Evolutionary conservation across 208 protist species (phyloP).

Genomic region (Phytomonas sp.): DNA sequence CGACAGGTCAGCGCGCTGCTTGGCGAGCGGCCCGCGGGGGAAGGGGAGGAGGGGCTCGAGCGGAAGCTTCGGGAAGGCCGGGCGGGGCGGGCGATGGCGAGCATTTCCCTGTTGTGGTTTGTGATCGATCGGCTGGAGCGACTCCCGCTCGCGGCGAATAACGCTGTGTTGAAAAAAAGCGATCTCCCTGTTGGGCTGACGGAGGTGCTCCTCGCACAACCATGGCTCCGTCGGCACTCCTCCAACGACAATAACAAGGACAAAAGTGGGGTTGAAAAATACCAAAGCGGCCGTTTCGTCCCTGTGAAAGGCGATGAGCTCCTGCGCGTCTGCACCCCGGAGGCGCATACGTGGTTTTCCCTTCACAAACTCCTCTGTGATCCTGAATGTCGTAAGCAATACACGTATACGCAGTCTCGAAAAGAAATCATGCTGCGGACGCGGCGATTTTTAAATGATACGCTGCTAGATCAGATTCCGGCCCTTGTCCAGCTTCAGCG

Average conservation of each 20-base stretch:
- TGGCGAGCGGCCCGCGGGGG: conserved; percentile 16
- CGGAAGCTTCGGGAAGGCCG: conserved; percentile 34
- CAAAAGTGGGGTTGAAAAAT: conserved; percentile 41
- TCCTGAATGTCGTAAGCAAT: conserved; percentile 64
- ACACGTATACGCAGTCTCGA: conserved; percentile 73
- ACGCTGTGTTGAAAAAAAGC: conserved; percentile 70
- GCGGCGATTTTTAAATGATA: conserved; percentile 74
- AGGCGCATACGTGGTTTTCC: conserved; percentile 87
- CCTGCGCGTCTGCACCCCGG: conserved; percentile 67
- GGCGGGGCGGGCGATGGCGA: conserved; percentile 58
- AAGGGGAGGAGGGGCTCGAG: conserved; percentile 21
- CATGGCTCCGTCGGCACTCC: conserved; percentile 63
- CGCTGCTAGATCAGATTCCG: conserved; percentile 86
- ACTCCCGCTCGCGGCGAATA: conserved; percentile 67
- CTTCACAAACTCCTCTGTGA: conserved; percentile 86
- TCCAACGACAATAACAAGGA: background rate
- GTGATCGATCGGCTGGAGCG: conserved; percentile 70
- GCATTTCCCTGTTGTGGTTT: conserved; percentile 86
- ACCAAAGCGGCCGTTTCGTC: conserved; percentile 47
- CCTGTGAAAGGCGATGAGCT: conserved; percentile 41
- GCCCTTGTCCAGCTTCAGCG: conserved; percentile 75
- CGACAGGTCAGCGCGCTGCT: conserved; percentile 68
- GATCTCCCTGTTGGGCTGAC: conserved; percentile 78
- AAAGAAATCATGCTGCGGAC: conserved; percentile 74
- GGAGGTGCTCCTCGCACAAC: conserved; percentile 66